These are phyloP conservation scores for Pestalotiopsis sp. DNA, from an alignment of 2,329 filamentous ascomycete species.

Conservation along the genomic window DNA sequence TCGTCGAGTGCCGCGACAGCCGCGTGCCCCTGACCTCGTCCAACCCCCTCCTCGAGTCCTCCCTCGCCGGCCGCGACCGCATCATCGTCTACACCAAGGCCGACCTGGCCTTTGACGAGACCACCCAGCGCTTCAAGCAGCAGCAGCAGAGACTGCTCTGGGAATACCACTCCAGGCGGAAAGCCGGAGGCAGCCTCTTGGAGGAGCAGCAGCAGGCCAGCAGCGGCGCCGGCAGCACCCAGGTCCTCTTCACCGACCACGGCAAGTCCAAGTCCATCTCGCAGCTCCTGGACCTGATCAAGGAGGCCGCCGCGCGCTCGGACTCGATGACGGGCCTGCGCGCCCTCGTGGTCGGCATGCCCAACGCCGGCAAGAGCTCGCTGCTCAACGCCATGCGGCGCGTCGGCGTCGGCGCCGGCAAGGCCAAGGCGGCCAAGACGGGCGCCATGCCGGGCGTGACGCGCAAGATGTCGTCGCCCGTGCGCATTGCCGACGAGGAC, in stretches of 20 bases:
- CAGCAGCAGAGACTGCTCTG: conserved; percentile 21
- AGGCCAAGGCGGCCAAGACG: conserved; percentile 81
- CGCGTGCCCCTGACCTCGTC: conserved; percentile 86
- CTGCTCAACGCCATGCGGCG: conserved; percentile 85
- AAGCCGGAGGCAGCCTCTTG: conserved; percentile 20
- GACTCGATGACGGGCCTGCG: conserved; percentile 79
- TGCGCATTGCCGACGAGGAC: conserved; percentile 65
- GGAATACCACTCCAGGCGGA: conserved; percentile 22
- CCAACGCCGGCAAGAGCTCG: conserved; percentile 94
- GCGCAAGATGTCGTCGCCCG: conserved; percentile 77
- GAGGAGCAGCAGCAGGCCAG: background rate
- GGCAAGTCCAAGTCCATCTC: conserved; percentile 34
- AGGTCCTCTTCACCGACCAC: conserved; percentile 48
- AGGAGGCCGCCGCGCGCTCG: conserved; percentile 47
- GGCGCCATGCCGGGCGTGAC: conserved; percentile 90
- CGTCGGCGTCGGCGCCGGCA: conserved; percentile 60
- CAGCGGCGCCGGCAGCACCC: conserved; percentile 11
- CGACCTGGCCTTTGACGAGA: conserved; percentile 62
- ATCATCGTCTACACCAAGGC: conserved; percentile 90
- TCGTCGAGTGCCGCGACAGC: conserved; percentile 94
- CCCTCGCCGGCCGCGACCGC: conserved; percentile 71
- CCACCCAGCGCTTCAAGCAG: conserved; percentile 23
- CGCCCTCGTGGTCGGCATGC: conserved; percentile 92
- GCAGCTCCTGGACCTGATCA: conserved; percentile 50
- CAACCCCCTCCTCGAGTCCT: conserved; percentile 85